A percentile compares a stretch with the other conserved stretches of the same genome.
These are phyloP conservation scores for Leccinum griseonigrum DNA, from an alignment of 1,284 basidiomycete genomes.

Conservation along the genomic window DNA sequence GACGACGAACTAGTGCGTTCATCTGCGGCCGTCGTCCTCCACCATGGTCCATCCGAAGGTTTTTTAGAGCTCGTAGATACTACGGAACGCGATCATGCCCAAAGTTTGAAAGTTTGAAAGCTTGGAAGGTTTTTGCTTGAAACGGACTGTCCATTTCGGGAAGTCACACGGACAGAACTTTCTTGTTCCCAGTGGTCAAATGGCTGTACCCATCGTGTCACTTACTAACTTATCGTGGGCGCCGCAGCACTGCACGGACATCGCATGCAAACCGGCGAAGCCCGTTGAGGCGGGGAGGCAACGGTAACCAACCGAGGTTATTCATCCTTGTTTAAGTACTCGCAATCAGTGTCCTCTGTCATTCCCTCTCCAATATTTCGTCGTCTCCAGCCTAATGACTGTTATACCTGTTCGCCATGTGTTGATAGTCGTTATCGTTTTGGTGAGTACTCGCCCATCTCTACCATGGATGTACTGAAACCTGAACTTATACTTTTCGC, in stretches of 20 bases:
- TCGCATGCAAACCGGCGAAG: not conserved
- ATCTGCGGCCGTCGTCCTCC: too few relatives aligned
- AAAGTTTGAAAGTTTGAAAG: not conserved
- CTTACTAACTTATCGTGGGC: not conserved
- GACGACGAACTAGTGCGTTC: not conserved
- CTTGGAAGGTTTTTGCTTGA: not conserved
- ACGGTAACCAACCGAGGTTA: not conserved
- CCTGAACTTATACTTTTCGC: not conserved
- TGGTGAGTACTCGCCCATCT: conserved; percentile 18
- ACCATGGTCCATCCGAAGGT: too few relatives aligned
- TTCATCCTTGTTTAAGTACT: not conserved
- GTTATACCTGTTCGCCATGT: conserved; percentile 23
- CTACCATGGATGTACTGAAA: not conserved
- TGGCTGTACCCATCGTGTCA: not conserved
- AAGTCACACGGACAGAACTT: not conserved
- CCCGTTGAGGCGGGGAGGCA: not conserved
- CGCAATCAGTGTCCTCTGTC: not conserved
- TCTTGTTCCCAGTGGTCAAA: not conserved
- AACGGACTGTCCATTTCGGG: not conserved
- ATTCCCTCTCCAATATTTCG: not conserved
- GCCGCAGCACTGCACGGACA: not conserved
- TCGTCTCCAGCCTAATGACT: conserved; percentile 14
- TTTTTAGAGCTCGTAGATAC: not conserved
- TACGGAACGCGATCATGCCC: too few relatives aligned
- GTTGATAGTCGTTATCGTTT: conserved; percentile 15